These are phyloP conservation scores for Barnettozyma vustinii DNA, from an alignment of 805 yeast species.

Conservation along the genomic window DNA sequence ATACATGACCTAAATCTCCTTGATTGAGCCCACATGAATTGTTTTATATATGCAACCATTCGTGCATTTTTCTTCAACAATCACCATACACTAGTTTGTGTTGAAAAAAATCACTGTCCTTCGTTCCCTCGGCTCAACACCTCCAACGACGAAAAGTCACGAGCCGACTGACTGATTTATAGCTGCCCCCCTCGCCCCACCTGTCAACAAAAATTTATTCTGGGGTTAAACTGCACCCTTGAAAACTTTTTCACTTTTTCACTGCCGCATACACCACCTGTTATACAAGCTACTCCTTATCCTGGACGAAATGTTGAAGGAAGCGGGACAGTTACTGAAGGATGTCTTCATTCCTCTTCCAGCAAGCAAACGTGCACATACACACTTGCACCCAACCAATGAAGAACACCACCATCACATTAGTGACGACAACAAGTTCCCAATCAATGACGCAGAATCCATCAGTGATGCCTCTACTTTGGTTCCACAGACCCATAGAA, in stretches of 20 bases:
- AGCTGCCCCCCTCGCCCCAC: neutral
- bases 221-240: neutral
- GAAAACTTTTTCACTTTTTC: neutral
- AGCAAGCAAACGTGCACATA: constrained; percentile 6
- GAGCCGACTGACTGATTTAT: neutral
- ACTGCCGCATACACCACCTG: neutral
- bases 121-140: neutral
- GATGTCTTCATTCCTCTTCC: constrained; percentile 21
- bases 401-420: neutral
- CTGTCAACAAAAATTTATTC: neutral
- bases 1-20: neutral
- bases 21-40: neutral
- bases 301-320: neutral
- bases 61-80: neutral
- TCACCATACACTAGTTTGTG: neutral
- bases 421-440: constrained; percentile 3
- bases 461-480: constrained; percentile 20
- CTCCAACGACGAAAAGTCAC: neutral
- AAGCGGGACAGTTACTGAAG: constrained; percentile 8
- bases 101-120: too few relatives aligned
- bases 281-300: too few relatives aligned
- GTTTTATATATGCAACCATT: neutral
- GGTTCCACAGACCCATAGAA: constrained; percentile 37
- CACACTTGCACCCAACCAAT: neutral
- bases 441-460: constrained; percentile 7